A percentile compares a stretch with the other conserved stretches of the same genome.
These are phyloP conservation scores for Gossypium ekmanianum DNA, from an alignment of 345 rosid genomes.

Conservation along the genomic window DNA sequence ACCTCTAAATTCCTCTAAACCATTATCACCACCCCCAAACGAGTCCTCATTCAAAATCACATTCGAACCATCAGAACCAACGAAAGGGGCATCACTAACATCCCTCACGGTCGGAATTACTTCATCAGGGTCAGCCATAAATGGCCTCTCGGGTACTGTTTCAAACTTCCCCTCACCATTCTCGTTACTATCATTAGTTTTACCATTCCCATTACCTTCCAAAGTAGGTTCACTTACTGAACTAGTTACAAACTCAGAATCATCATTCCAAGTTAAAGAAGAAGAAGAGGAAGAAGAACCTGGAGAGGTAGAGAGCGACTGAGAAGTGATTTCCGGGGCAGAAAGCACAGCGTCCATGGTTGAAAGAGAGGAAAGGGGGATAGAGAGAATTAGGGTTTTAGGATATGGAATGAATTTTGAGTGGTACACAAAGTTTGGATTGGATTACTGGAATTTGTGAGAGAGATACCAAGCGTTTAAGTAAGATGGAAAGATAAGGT, in stretches of 20 bases:
- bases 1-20: slow-evolving; percentile 19
- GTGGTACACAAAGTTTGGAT: neutral
- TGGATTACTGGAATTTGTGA: slow-evolving; percentile 4
- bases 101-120: slow-evolving; percentile 13
- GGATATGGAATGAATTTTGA: neutral
- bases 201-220: slow-evolving; percentile 20
- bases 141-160: slow-evolving; percentile 26
- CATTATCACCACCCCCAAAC: slow-evolving; percentile 18
- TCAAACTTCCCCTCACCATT: slow-evolving; percentile 54
- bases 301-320: slow-evolving; percentile 31
- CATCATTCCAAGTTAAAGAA: neutral
- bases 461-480: neutral
- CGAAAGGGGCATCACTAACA: slow-evolving; percentile 18
- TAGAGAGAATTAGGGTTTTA: slow-evolving; percentile 11
- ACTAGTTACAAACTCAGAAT: slow-evolving; percentile 21
- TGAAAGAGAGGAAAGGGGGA: neutral
- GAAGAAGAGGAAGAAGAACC: slow-evolving; percentile 35
- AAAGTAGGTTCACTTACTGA: slow-evolving; percentile 15
- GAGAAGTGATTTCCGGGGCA: slow-evolving; percentile 31
- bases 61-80: slow-evolving; percentile 12
- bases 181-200: slow-evolving; percentile 24
- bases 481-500: slow-evolving; percentile 18
- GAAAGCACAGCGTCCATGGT: slow-evolving; percentile 48
- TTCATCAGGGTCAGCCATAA: slow-evolving; percentile 22
- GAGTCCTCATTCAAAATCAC: slow-evolving; percentile 24